Percentiles rank a stretch among this genome's conserved stretches.
Conservation (phyloP, 2,329 filamentous ascomycete species). For the Aureobasidium sp. region DNA sequence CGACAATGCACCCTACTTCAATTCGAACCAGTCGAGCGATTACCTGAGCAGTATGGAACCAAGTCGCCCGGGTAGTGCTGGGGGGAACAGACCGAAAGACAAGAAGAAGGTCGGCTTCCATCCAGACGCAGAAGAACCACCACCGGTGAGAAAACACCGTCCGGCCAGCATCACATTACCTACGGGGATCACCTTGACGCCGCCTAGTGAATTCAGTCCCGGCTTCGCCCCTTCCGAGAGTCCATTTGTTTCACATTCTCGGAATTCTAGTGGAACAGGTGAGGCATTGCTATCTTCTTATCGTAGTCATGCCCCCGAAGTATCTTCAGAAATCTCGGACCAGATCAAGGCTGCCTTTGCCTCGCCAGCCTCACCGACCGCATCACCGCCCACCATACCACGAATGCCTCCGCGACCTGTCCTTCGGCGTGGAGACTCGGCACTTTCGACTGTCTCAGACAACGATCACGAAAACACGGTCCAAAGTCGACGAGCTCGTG, state of each 20-base stretch:
- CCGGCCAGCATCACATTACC: slow-evolving; percentile 2
- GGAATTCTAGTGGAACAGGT: not conserved
- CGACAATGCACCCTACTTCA: not conserved
- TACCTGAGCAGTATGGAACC: slow-evolving; percentile 11
- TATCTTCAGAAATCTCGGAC: slow-evolving; percentile 13
- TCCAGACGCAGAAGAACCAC: slow-evolving; percentile 12
- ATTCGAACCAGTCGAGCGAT: slow-evolving; percentile 9
- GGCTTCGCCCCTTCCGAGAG: not conserved
- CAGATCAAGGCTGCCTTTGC: slow-evolving; percentile 14
- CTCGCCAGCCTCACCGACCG: not conserved
- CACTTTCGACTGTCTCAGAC: slow-evolving; percentile 5
- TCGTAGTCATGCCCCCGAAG: slow-evolving; percentile 10
- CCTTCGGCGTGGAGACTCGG: slow-evolving; percentile 13
- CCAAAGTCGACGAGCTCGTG: slow-evolving; percentile 18
- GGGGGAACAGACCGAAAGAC: slow-evolving; percentile 12
- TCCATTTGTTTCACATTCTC: not conserved
- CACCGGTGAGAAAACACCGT: slow-evolving; percentile 8
- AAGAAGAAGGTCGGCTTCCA: slow-evolving; percentile 18
- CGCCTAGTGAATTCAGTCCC: slow-evolving; percentile 3
- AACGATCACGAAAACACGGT: slow-evolving; percentile 9
- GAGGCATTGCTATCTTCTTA: slow-evolving; percentile 1
- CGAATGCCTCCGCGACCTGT: slow-evolving; percentile 11
- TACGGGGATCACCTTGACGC: slow-evolving; percentile 7
- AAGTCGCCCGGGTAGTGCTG: slow-evolving; percentile 12
- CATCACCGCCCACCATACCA: not conserved